Conservation (phyloP, 352 stramenopile species). For the Lagenidium sp. region DNA sequence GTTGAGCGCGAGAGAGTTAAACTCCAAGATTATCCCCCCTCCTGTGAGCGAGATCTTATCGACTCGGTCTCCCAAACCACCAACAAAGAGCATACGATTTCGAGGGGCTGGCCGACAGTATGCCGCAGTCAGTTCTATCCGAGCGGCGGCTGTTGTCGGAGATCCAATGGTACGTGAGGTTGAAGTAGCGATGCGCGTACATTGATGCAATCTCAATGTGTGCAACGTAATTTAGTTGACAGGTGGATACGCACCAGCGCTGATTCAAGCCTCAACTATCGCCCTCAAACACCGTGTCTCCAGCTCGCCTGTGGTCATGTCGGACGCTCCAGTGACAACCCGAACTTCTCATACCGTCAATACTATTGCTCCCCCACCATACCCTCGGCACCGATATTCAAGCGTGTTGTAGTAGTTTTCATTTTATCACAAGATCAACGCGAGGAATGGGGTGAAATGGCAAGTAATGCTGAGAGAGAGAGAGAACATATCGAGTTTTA, state of each 20-base stretch:
- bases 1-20: slow-evolving; percentile 7
- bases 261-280: slow-evolving; percentile 51
- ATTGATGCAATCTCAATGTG: no score
- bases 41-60: slow-evolving; percentile 23
- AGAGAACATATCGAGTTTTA: no score
- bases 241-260: slow-evolving; percentile 35
- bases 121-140: slow-evolving; percentile 24
- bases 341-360: slow-evolving; percentile 9
- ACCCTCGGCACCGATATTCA: no score
- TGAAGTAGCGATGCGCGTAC: no score
- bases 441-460: no score
- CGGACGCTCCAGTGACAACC: neutral
- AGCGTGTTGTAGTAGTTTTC: no score
- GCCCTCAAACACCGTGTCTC: slow-evolving; percentile 31
- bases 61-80: slow-evolving; percentile 35
- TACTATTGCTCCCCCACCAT: slow-evolving; percentile 17
- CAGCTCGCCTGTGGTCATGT: slow-evolving; percentile 1
- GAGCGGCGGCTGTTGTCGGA: slow-evolving; percentile 9
- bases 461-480: no score
- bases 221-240: no score
- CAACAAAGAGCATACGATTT: slow-evolving; percentile 29
- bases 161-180: slow-evolving; percentile 35
- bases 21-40: slow-evolving; percentile 25
- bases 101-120: slow-evolving; percentile 50
- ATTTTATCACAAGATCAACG: no score